A percentile compares a stretch with the other conserved stretches of the same genome.
phyloP scores from a whole-genome alignment of 495 filamentous ascomycete genomes.

The Penicillium coffeae region DNA sequence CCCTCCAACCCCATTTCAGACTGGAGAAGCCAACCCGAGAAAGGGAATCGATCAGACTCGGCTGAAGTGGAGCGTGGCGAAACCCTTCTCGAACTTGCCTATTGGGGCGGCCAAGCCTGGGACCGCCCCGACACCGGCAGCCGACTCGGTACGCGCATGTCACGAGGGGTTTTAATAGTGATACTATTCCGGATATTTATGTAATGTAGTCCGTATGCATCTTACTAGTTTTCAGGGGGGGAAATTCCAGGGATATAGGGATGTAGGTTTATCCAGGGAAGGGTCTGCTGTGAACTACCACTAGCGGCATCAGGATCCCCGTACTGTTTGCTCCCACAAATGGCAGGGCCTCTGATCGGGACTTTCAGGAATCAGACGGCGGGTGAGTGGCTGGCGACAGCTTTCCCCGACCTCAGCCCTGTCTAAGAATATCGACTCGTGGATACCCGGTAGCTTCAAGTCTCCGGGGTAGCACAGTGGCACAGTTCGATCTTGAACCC shows the following conservation, averaged over 20 bases:
- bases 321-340: too few relatives aligned
- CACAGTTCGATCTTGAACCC: not conserved
- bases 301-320: conserved; percentile 20
- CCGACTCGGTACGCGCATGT: conserved; percentile 8
- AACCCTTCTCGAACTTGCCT: conserved; percentile 30
- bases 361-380: conserved; percentile 27
- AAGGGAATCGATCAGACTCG: conserved; percentile 12
- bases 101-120: conserved; percentile 5
- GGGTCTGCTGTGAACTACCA: not conserved
- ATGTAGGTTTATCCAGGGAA: too few relatives aligned
- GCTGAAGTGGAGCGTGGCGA: conserved; percentile 35
- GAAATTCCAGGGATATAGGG: conserved; percentile 4
- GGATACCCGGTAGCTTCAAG: not conserved
- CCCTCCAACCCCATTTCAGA: conserved; percentile 7
- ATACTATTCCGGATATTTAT: conserved; percentile 5
- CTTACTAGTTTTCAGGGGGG: not conserved
- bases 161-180: conserved; percentile 3
- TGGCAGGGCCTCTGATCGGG: conserved; percentile 26
- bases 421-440: conserved; percentile 8
- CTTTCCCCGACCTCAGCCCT: conserved; percentile 28
- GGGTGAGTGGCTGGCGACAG: conserved; percentile 22
- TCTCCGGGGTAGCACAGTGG: conserved; percentile 2
- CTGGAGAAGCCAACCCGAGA: conserved; percentile 12
- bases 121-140: conserved; percentile 34
- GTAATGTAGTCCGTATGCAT: too few relatives aligned